Evolutionary conservation across 2,329 filamentous ascomycete species (phyloP).

Genomic region (Macrophomina tecta): DNA sequence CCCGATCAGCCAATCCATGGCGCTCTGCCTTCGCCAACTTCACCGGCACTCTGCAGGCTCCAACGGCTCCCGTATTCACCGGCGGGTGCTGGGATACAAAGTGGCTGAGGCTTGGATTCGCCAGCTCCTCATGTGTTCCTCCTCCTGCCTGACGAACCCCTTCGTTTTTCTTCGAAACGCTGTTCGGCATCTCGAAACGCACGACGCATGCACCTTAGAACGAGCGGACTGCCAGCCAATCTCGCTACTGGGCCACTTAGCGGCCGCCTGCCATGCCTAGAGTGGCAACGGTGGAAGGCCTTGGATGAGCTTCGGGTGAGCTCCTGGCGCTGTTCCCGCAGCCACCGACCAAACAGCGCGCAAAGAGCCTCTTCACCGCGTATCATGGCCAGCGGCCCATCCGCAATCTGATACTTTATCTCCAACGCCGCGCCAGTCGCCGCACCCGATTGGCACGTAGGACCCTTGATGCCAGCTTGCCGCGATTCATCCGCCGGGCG

Average conservation of each 20-base stretch:
- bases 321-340: not conserved
- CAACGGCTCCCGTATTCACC: not conserved
- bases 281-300: constrained; percentile 7
- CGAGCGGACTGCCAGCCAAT: not conserved
- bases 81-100: not conserved
- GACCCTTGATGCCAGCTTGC: not conserved
- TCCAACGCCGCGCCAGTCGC: not conserved
- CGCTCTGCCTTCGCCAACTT: not conserved
- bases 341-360: constrained; percentile 5
- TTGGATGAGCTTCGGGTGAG: constrained; percentile 7
- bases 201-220: constrained; percentile 7
- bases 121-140: not conserved
- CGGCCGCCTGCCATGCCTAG: constrained; percentile 1
- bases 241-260: constrained; percentile 16
- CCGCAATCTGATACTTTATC: constrained; percentile 17
- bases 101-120: not conserved
- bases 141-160: not conserved
- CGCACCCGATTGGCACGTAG: constrained; percentile 6
- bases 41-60: constrained; percentile 3
- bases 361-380: not conserved
- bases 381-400: not conserved
- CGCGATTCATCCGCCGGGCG: not conserved
- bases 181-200: constrained; percentile 14
- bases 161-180: constrained; percentile 7
- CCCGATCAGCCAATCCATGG: not conserved